These are phyloP conservation scores for Entomortierella beljakovae DNA, from an alignment of 192 early-diverging fungal species.

Conservation along the genomic window DNA sequence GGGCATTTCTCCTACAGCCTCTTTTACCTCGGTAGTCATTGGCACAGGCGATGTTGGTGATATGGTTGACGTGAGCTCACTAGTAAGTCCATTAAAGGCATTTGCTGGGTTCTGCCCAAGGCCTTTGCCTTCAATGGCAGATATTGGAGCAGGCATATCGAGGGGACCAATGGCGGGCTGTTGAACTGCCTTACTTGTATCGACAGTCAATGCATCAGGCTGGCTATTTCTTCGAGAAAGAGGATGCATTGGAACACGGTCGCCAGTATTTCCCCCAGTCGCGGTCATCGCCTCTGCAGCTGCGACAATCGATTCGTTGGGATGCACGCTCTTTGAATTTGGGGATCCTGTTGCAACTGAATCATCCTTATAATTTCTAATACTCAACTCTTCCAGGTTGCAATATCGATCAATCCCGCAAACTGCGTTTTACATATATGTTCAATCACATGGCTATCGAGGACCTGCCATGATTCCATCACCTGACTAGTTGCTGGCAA, in stretches of 20 bases:
- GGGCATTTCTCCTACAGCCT: neutral
- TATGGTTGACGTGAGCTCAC: neutral
- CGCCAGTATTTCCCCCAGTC: neutral
- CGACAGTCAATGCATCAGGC: neutral
- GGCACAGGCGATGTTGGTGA: conserved; percentile 15
- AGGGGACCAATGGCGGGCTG: neutral
- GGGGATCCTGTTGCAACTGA: too few relatives aligned
- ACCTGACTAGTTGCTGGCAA: conserved; percentile 36
- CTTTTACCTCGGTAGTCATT: neutral
- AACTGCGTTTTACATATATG: conserved; percentile 48
- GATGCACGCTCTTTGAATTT: neutral
- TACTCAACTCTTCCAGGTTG: conserved; percentile 48
- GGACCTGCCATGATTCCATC: conserved; percentile 50
- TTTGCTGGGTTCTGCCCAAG: neutral
- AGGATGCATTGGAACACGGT: neutral
- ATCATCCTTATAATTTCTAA: conserved; percentile 25
- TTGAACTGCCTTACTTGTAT: neutral
- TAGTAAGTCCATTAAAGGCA: neutral
- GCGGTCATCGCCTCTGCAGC: neutral
- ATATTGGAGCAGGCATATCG: neutral
- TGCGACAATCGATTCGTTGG: neutral
- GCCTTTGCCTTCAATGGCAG: neutral
- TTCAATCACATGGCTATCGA: conserved; percentile 33
- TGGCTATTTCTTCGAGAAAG: conserved; percentile 27
- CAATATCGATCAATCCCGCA: conserved; percentile 45